Conservation (phyloP, 2,329 filamentous ascomycete species). For the Lachnellula suecica region DNA sequence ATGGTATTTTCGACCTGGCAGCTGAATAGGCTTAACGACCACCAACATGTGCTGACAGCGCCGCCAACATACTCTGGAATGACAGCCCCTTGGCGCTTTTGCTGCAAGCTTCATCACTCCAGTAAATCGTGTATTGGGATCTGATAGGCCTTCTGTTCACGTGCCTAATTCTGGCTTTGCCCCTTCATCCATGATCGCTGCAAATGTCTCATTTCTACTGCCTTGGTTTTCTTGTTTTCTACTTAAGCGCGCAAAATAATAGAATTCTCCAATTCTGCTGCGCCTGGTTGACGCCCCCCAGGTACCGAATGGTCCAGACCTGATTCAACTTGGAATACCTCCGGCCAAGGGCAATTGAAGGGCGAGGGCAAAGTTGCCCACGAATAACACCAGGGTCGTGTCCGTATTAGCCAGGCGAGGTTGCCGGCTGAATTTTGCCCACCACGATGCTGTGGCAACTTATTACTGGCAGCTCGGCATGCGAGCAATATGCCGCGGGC, state of each 20-base stretch:
- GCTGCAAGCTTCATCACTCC: conserved; percentile 10
- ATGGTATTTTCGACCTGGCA: background rate
- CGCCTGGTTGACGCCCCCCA: no score
- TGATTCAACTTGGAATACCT: background rate
- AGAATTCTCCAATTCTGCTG: no score
- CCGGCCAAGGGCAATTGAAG: background rate
- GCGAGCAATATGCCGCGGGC: conserved; percentile 10
- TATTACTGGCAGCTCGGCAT: conserved; percentile 15
- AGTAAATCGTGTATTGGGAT: conserved; percentile 3
- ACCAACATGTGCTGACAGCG: conserved; percentile 4
- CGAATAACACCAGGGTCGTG: background rate
- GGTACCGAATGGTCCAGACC: no score
- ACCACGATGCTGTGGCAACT: conserved; percentile 4
- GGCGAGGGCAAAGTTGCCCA: background rate
- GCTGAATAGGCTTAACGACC: conserved; percentile 11
- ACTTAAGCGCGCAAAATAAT: conserved; percentile 6
- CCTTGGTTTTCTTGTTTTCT: background rate
- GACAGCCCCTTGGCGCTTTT: background rate
- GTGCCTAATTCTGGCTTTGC: no score
- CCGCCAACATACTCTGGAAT: background rate
- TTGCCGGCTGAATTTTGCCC: conserved; percentile 4
- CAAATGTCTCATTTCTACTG: conserved; percentile 5
- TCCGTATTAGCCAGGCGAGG: conserved; percentile 9
- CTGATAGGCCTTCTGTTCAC: no score
- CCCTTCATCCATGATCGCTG: conserved; percentile 4